phyloP scores from a whole-genome alignment of 495 filamentous ascomycete genomes.

The Penicillium odoratum region DNA sequence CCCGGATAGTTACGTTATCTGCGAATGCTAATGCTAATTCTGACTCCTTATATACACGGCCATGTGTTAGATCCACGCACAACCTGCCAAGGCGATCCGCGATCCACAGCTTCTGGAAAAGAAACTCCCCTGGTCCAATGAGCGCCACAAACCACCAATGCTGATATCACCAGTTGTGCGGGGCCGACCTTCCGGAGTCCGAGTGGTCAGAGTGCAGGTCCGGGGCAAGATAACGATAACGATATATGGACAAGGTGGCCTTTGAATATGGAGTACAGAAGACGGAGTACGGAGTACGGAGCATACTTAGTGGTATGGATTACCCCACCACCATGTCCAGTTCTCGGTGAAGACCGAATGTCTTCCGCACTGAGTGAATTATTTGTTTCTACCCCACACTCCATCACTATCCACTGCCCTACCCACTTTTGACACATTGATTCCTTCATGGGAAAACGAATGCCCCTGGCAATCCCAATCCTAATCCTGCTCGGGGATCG shows the following conservation, averaged over 20 bases:
- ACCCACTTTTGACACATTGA: conserved; percentile 11
- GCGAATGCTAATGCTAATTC: not conserved
- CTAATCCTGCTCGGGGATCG: conserved; percentile 1
- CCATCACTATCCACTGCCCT: not conserved
- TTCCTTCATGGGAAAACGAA: conserved; percentile 4
- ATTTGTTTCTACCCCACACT: conserved; percentile 26
- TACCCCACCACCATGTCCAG: conserved; percentile 19
- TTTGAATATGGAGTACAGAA: not conserved
- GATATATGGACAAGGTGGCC: not conserved
- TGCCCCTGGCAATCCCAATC: conserved; percentile 8
- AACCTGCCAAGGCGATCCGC: conserved; percentile 43
- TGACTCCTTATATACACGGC: not conserved
- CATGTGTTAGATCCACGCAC: conserved; percentile 21
- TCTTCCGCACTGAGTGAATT: conserved; percentile 14
- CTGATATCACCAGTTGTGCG: conserved; percentile 44
- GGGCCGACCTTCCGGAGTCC: conserved; percentile 39
- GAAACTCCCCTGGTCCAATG: conserved; percentile 24
- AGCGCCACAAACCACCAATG: conserved; percentile 12
- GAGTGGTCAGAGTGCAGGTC: conserved; percentile 6
- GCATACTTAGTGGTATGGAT: not conserved
- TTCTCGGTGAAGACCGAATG: conserved; percentile 26
- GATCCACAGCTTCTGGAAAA: conserved; percentile 48
- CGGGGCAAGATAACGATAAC: conserved; percentile 4
- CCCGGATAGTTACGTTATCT: too few species aligned
- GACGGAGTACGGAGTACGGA: too few species aligned